Conservation (phyloP, 768 basidiomycete genomes). For the Leccinum incarnatum region DNA sequence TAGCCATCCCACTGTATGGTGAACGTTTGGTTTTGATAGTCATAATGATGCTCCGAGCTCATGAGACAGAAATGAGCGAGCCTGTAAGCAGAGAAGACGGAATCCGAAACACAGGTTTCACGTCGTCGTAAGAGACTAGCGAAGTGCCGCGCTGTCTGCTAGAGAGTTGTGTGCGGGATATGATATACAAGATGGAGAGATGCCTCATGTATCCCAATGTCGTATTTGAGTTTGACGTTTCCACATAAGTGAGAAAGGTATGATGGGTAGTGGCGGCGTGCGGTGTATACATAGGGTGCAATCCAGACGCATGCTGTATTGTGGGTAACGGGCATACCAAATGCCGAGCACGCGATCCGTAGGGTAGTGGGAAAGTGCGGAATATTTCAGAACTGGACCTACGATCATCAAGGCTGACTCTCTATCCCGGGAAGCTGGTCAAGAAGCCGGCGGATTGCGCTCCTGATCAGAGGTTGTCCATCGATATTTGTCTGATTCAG, state of each 20-base stretch:
- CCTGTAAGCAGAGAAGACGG: background rate
- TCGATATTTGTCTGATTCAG: background rate
- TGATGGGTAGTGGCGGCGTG: background rate
- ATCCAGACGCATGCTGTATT: background rate
- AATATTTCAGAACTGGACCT: background rate
- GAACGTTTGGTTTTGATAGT: conserved; percentile 1
- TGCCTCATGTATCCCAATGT: background rate
- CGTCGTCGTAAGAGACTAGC: background rate
- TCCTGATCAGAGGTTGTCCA: background rate
- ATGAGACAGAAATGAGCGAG: background rate
- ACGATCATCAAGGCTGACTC: background rate
- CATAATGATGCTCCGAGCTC: background rate
- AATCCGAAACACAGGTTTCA: conserved; percentile 3
- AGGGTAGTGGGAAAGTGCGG: background rate
- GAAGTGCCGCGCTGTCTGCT: background rate
- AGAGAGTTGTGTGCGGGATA: background rate
- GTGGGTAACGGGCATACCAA: background rate
- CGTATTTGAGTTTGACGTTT: background rate
- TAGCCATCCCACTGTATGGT: background rate
- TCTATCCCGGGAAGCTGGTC: background rate
- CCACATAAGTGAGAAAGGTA: background rate
- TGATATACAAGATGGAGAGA: background rate
- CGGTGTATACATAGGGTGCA: background rate
- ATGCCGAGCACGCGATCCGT: background rate
- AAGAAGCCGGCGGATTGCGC: background rate